Percentiles rank a stretch among this genome's conserved stretches.
These are phyloP conservation scores for Lathyrus aphaca DNA, from an alignment of 306 rosid genomes.

Conservation along the genomic window DNA sequence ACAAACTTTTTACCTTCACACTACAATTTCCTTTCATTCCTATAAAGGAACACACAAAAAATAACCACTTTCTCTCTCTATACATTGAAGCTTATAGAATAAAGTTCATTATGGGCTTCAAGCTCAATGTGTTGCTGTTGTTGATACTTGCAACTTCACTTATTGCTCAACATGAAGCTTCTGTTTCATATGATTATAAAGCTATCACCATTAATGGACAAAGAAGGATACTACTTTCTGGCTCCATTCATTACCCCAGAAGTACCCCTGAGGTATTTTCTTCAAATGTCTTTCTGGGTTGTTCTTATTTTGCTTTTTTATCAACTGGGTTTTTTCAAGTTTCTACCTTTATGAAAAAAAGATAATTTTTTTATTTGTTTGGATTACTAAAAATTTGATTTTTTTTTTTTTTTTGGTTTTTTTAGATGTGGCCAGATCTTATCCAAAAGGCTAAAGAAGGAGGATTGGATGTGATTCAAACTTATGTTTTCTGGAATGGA, in stretches of 20 bases:
- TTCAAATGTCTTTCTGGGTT: slow-evolving; percentile 54
- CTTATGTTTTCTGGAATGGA: slow-evolving; percentile 99
- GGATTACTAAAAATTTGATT: background rate
- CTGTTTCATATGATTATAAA: slow-evolving; percentile 82
- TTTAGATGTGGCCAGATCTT: slow-evolving; percentile 99
- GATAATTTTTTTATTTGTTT: background rate
- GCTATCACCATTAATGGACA: slow-evolving; percentile 91
- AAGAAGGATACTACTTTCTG: slow-evolving; percentile 87
- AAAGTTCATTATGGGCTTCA: slow-evolving; percentile 67
- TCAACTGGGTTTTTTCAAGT: slow-evolving; percentile 18
- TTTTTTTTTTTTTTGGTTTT: background rate
- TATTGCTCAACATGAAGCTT: slow-evolving; percentile 57
- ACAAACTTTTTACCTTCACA: background rate
- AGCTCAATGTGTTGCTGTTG: slow-evolving; percentile 57
- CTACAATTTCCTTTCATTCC: background rate
- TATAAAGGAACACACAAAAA: background rate
- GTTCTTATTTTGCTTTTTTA: slow-evolving; percentile 24
- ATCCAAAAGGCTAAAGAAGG: slow-evolving; percentile 97
- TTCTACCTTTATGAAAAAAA: background rate
- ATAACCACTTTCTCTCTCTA: slow-evolving; percentile 34
- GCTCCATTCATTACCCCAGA: slow-evolving; percentile 99
- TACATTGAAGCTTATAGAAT: slow-evolving; percentile 57
- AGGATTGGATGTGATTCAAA: slow-evolving; percentile 96
- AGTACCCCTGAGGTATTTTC: slow-evolving; percentile 86
- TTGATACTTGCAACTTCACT: slow-evolving; percentile 46